Conservation (phyloP, 495 filamentous ascomycete genomes). For the Talaromyces ruber region DNA sequence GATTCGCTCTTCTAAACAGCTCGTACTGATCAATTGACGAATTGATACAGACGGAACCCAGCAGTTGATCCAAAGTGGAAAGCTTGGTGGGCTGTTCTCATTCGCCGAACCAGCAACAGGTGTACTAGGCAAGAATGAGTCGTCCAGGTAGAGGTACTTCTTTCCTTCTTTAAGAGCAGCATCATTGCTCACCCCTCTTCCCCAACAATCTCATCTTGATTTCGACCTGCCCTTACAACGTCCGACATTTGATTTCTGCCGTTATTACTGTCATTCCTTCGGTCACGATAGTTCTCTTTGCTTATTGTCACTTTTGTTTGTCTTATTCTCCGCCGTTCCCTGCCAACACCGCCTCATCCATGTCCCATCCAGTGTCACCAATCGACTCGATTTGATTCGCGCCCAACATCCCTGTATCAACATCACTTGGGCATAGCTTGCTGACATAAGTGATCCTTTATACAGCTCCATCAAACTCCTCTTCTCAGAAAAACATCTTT, state of each 20-base stretch:
- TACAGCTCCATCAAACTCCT: not conserved
- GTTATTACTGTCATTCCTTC: not conserved
- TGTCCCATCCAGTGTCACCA: not conserved
- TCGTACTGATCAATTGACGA: not conserved
- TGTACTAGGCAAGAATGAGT: not conserved
- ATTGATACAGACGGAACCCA: not conserved
- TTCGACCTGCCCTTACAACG: not conserved
- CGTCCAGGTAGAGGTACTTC: not conserved
- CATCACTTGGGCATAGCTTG: not conserved
- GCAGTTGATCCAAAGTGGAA: not conserved
- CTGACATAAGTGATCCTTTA: not conserved
- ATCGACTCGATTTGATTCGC: not conserved
- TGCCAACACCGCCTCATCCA: not conserved
- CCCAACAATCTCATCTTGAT: not conserved
- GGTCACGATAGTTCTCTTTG: not conserved
- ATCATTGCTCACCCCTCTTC: not conserved
- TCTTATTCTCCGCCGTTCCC: not conserved
- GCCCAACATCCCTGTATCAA: not conserved
- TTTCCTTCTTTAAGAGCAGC: not conserved
- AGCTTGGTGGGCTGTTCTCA: not conserved
- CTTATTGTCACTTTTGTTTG: not conserved
- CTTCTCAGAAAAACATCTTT: not conserved
- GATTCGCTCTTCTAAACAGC: not conserved
- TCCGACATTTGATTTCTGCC: not conserved
- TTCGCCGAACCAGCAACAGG: not conserved